Percentiles rank a stretch among this genome's conserved stretches.
phyloP scores from a whole-genome alignment of 805 yeast genomes.

The Ogataea corticis region DNA sequence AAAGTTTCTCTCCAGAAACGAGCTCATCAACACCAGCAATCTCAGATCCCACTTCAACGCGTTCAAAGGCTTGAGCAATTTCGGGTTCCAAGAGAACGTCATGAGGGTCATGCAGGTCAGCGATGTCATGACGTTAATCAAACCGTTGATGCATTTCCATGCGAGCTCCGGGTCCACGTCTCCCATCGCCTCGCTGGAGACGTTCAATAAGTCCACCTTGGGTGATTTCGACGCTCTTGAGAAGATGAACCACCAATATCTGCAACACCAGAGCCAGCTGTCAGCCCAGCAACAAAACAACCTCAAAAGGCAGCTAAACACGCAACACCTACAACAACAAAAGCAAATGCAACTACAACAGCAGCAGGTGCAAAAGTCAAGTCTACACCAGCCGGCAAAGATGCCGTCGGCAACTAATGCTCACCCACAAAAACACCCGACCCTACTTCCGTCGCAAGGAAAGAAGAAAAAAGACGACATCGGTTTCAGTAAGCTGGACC shows the following conservation, averaged over 20 bases:
- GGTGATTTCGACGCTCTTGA: constrained; percentile 21
- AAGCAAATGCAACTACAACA: constrained; percentile 18
- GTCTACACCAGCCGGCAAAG: background rate
- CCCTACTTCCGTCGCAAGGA: constrained; percentile 3
- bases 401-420: background rate
- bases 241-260: constrained; percentile 18
- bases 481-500: constrained; percentile 28
- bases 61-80: constrained; percentile 48
- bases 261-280: constrained; percentile 29
- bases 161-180: constrained; percentile 49
- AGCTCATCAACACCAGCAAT: constrained; percentile 20
- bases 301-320: constrained; percentile 16
- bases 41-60: constrained; percentile 34
- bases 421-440: constrained; percentile 4
- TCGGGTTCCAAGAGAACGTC: constrained; percentile 65
- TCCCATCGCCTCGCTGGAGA: constrained; percentile 53
- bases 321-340: constrained; percentile 18
- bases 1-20: constrained; percentile 37
- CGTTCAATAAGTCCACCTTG: constrained; percentile 39
- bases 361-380: constrained; percentile 12
- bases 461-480: constrained; percentile 16
- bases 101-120: constrained; percentile 73
- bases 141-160: constrained; percentile 54
- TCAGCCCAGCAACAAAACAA: constrained; percentile 20
- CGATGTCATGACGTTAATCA: constrained; percentile 73